These are phyloP conservation scores for Penicillium paradoxum DNA, from an alignment of 495 filamentous ascomycete species.

Conservation along the genomic window DNA sequence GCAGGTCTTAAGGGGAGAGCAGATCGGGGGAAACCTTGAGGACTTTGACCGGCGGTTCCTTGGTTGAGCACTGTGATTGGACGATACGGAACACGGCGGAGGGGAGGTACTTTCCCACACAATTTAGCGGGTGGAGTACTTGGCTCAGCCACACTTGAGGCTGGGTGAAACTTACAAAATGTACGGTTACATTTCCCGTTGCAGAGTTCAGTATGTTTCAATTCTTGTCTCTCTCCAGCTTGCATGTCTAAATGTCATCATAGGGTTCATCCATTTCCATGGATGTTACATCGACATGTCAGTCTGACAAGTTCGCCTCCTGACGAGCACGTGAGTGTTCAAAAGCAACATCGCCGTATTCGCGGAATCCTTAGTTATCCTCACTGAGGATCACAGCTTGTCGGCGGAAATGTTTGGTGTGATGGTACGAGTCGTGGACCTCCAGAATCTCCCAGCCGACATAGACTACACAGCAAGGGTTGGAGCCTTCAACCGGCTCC, in stretches of 20 bases:
- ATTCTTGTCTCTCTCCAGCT: conserved; percentile 3
- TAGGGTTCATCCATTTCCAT: neutral
- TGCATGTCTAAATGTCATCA: neutral
- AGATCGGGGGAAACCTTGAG: conserved; percentile 4
- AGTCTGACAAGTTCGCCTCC: conserved; percentile 34
- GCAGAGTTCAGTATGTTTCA: conserved; percentile 1
- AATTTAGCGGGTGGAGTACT: conserved; percentile 5
- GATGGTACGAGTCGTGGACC: conserved; percentile 24
- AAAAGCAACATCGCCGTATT: conserved; percentile 24
- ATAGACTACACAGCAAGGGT: conserved; percentile 19
- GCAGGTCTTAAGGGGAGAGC: conserved; percentile 2
- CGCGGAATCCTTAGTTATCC: conserved; percentile 19
- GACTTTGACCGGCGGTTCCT: conserved; percentile 9
- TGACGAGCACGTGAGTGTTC: conserved; percentile 8
- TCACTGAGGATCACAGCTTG: conserved; percentile 17
- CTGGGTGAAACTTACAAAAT: conserved; percentile 4
- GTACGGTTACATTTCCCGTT: conserved; percentile 1
- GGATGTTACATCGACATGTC: neutral
- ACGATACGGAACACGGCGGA: conserved; percentile 10
- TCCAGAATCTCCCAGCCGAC: conserved; percentile 22
- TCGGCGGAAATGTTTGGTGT: conserved; percentile 17
- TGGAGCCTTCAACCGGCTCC: conserved; percentile 17
- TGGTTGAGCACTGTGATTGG: conserved; percentile 5
- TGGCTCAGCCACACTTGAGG: conserved; percentile 9
- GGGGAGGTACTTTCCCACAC: conserved; percentile 4